A percentile compares a stretch with the other conserved stretches of the same genome.
Evolutionary conservation across 2,329 filamentous ascomycete genomes (phyloP).

Genomic region (Penicillium hesseltinei): DNA sequence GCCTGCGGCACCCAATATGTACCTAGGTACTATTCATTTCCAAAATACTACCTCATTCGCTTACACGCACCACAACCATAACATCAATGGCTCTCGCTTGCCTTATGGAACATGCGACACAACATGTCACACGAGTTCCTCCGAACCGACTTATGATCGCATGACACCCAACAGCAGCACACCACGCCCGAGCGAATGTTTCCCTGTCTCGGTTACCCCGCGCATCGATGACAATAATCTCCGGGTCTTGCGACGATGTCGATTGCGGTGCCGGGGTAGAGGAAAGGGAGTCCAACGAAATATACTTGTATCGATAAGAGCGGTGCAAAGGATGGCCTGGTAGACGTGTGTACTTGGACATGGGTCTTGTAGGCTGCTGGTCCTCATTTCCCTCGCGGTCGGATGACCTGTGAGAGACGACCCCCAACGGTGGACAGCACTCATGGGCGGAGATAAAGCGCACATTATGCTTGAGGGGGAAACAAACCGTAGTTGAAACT

Average conservation of each 20-base stretch:
- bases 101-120: conserved; percentile 30
- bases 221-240: conserved; percentile 38
- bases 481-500: conserved; percentile 25
- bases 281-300: conserved; percentile 28
- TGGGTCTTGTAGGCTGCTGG: conserved; percentile 5
- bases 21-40: neutral
- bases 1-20: neutral
- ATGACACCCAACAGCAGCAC: conserved; percentile 42
- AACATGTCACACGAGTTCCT: conserved; percentile 42
- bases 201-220: conserved; percentile 37
- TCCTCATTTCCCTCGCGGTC: neutral
- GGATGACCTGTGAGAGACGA: conserved; percentile 16
- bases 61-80: conserved; percentile 41
- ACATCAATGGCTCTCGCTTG: conserved; percentile 44
- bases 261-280: conserved; percentile 18
- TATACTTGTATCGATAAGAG: conserved; percentile 34
- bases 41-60: conserved; percentile 15
- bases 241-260: conserved; percentile 9
- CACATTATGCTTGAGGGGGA: conserved; percentile 51
- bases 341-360: conserved; percentile 28
- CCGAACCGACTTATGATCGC: conserved; percentile 43
- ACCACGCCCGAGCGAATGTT: conserved; percentile 46
- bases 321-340: conserved; percentile 41
- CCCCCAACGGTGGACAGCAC: conserved; percentile 48
- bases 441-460: conserved; percentile 56